These are phyloP conservation scores for Colletotrichum sp. DNA, from an alignment of 2,329 filamentous ascomycete species.

Conservation along the genomic window DNA sequence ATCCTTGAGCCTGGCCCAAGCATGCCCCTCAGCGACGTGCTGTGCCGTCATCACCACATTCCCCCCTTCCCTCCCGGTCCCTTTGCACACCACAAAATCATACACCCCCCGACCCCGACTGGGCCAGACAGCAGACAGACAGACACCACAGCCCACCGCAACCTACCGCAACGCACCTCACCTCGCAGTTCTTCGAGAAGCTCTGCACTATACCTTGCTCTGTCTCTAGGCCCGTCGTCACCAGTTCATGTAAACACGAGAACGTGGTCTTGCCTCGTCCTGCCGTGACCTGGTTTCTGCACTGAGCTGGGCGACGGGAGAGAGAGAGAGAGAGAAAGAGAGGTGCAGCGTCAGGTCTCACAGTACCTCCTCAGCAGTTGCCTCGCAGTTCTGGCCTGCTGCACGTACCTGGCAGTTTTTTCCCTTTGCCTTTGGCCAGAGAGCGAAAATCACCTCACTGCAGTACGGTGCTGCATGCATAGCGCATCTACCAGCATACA, in stretches of 20 bases:
- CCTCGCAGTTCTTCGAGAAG: not conserved
- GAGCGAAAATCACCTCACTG: slow-evolving; percentile 22
- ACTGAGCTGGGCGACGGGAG: not conserved
- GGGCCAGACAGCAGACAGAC: not conserved
- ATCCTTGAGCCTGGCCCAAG: slow-evolving; percentile 14
- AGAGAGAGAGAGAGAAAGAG: not conserved
- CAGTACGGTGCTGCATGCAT: slow-evolving; percentile 17
- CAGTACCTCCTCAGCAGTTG: not conserved
- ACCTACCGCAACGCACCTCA: not conserved
- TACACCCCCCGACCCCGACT: not conserved
- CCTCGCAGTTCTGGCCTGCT: not conserved
- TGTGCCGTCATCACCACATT: slow-evolving; percentile 23
- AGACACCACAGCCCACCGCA: not conserved
- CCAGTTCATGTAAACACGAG: slow-evolving; percentile 4
- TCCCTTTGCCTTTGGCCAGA: not conserved
- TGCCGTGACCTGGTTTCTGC: not conserved
- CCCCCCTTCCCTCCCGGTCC: slow-evolving; percentile 2
- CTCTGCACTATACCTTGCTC: not conserved
- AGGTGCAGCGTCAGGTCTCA: not conserved
- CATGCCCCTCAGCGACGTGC: slow-evolving; percentile 21
- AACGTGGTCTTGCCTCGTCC: not conserved
- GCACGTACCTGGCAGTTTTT: slow-evolving; percentile 22
- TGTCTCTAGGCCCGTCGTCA: slow-evolving; percentile 16
- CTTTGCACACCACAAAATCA: not conserved
- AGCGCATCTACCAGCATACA: slow-evolving; percentile 17